phyloP scores from a whole-genome alignment of 441 rosid genomes.

The Theobroma grandiflorum region DNA sequence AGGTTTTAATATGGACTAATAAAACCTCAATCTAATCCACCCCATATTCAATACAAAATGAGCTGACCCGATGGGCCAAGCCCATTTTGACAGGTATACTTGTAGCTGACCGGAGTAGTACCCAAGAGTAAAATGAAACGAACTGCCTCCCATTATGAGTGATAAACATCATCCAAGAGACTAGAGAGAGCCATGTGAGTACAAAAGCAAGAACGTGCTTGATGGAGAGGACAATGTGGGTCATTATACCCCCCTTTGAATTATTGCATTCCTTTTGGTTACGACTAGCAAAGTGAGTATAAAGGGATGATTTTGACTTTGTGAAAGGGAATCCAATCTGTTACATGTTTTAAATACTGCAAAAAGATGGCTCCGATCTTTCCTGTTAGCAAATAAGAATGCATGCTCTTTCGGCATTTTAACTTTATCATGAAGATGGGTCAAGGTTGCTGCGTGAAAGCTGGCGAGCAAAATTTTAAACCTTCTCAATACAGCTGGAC shows the following conservation, averaged over 20 bases:
- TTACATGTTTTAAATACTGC: not conserved
- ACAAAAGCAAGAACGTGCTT: not conserved
- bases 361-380: constrained; percentile 1
- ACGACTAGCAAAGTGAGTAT: not conserved
- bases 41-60: too few relatives aligned
- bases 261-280: constrained; percentile 40
- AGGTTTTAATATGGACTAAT: too few relatives aligned
- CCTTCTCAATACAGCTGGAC: not conserved
- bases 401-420: not conserved
- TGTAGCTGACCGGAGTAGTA: not conserved
- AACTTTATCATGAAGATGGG: not conserved
- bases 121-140: not conserved
- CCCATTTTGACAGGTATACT: too few relatives aligned
- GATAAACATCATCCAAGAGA: not conserved
- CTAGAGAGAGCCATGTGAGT: not conserved
- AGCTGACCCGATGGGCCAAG: too few relatives aligned
- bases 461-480: not conserved
- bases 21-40: too few relatives aligned
- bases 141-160: constrained; percentile 1
- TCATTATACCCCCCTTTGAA: not conserved
- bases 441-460: not conserved
- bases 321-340: not conserved
- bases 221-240: not conserved
- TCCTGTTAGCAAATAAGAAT: not conserved
- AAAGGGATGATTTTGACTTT: constrained; percentile 22